Conservation (phyloP, 192 early-diverging fungal species). For the Radiomyces spectabilis region DNA sequence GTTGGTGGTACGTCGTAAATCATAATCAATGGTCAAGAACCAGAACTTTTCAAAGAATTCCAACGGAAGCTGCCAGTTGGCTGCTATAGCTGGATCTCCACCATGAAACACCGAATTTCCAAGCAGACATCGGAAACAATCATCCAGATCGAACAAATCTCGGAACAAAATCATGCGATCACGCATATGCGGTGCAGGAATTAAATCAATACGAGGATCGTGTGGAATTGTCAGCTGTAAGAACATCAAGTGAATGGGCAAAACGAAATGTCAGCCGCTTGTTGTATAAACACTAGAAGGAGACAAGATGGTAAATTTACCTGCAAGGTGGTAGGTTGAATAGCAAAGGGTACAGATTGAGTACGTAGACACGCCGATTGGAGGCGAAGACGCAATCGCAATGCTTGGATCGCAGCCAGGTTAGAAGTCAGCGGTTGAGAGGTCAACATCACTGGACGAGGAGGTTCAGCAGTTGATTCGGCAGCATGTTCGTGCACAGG, state of each 20-base stretch:
- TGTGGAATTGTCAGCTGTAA: conserved; percentile 25
- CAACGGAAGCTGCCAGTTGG: conserved; percentile 22
- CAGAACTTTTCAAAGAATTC: conserved; percentile 27
- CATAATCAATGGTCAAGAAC: conserved; percentile 23
- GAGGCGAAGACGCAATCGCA: conserved; percentile 14
- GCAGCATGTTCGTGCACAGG: neutral
- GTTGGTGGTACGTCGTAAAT: conserved; percentile 1
- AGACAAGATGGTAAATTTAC: conserved; percentile 7
- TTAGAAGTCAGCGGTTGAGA: conserved; percentile 1
- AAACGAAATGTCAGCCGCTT: neutral
- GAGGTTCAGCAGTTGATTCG: neutral
- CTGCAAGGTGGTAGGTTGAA: conserved; percentile 22
- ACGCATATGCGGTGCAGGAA: conserved; percentile 27
- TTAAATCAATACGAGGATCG: conserved; percentile 29
- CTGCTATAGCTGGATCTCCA: conserved; percentile 19
- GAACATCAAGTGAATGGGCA: conserved; percentile 1
- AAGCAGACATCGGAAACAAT: conserved; percentile 21
- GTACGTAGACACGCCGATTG: conserved; percentile 13
- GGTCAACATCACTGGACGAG: neutral
- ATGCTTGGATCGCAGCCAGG: conserved; percentile 20
- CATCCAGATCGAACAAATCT: conserved; percentile 31
- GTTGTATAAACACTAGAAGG: neutral
- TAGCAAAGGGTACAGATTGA: conserved; percentile 3
- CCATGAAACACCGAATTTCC: conserved; percentile 21
- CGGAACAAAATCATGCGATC: conserved; percentile 36